A percentile compares a stretch with the other conserved stretches of the same genome.
phyloP scores from a whole-genome alignment of 768 basidiomycete genomes.

The Austroboletus eburneus region DNA sequence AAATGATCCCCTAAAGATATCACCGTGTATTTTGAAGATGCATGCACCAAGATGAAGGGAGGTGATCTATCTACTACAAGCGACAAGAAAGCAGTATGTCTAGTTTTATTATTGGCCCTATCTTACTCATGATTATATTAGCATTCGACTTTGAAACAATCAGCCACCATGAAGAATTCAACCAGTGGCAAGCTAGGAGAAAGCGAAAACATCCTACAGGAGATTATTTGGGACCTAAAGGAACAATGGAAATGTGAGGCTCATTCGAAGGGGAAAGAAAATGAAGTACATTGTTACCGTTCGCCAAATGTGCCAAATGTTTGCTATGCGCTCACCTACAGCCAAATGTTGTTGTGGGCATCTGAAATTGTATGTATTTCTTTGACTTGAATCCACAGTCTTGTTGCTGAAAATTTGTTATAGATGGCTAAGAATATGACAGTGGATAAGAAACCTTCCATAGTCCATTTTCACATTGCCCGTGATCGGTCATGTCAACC shows the following conservation, averaged over 20 bases:
- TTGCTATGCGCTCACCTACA: background rate
- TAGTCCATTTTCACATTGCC: background rate
- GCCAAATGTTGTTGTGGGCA: background rate
- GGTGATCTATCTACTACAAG: background rate
- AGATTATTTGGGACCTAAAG: background rate
- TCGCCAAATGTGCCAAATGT: background rate
- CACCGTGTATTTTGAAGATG: background rate
- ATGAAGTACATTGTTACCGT: background rate
- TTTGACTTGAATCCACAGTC: background rate
- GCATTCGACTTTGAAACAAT: background rate
- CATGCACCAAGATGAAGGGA: background rate
- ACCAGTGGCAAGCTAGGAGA: background rate
- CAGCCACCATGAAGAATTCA: background rate
- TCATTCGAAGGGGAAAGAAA: background rate
- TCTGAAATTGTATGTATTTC: background rate
- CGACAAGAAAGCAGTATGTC: background rate
- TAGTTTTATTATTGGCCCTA: background rate
- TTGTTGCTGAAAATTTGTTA: background rate
- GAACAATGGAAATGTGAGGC: background rate
- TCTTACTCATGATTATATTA: background rate
- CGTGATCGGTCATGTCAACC: too few relatives aligned
- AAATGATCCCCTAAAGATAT: background rate
- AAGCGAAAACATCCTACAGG: background rate
- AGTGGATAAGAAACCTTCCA: background rate
- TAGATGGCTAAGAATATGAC: background rate